Evolutionary conservation across 2,329 filamentous ascomycete genomes (phyloP).

Genomic region (Arthrobotrys conoides): DNA sequence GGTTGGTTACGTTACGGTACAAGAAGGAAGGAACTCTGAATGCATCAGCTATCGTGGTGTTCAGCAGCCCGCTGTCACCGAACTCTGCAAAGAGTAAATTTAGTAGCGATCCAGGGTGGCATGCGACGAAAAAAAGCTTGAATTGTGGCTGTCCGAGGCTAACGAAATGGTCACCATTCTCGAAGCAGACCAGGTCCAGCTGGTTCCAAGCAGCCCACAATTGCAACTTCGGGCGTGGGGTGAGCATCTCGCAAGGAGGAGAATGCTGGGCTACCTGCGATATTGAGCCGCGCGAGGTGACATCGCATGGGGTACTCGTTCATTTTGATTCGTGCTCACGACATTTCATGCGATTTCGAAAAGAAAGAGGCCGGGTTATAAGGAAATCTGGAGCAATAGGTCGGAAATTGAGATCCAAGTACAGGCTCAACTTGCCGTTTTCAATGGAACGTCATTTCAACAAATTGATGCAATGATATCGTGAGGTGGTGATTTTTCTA

Average conservation of each 20-base stretch:
- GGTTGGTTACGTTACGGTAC: constrained; percentile 40
- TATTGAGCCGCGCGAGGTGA: constrained; percentile 57
- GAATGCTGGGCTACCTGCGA: constrained; percentile 50
- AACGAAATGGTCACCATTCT: constrained; percentile 37
- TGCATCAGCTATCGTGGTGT: constrained; percentile 45
- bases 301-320: constrained; percentile 50
- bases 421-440: constrained; percentile 43
- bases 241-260: constrained; percentile 34
- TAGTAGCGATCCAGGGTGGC: constrained; percentile 50
- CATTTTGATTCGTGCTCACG: constrained; percentile 35
- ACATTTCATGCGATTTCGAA: constrained; percentile 11
- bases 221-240: constrained; percentile 38
- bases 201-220: constrained; percentile 11
- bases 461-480: constrained; percentile 30
- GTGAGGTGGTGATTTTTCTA: constrained; percentile 3
- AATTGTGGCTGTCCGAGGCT: constrained; percentile 38
- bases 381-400: constrained; percentile 18
- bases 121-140: constrained; percentile 51
- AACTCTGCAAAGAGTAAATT: constrained; percentile 50
- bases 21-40: constrained; percentile 49
- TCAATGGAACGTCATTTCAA: constrained; percentile 23
- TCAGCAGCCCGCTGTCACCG: constrained; percentile 35
- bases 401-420: constrained; percentile 45
- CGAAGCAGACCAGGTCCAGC: constrained; percentile 35
- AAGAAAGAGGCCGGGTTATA: constrained; percentile 28